Percentiles rank a stretch among this genome's conserved stretches.
phyloP scores from a whole-genome alignment of 345 rosid genomes.

The Draba incana region DNA sequence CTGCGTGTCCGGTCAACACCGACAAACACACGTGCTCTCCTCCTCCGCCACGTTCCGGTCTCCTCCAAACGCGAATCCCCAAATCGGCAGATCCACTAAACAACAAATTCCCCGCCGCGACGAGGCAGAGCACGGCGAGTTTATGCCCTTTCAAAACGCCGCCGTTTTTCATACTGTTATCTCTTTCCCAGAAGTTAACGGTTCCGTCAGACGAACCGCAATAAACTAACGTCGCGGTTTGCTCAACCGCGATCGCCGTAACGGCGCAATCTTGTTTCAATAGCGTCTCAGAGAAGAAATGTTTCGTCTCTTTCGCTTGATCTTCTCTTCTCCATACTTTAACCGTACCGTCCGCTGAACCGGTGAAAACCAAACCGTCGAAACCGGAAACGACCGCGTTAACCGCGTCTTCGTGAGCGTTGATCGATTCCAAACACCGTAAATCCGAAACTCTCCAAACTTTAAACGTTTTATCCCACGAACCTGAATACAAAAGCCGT shows the following conservation, averaged over 20 bases:
- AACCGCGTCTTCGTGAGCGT: slow-evolving; percentile 82
- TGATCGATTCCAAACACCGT: slow-evolving; percentile 73
- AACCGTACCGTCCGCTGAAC: slow-evolving; percentile 84
- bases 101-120: slow-evolving; percentile 67
- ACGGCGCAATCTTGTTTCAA: slow-evolving; percentile 86
- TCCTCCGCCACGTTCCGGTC: slow-evolving; percentile 42
- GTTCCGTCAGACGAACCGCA: slow-evolving; percentile 91
- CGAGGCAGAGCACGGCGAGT: slow-evolving; percentile 70
- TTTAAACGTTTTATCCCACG: slow-evolving; percentile 92
- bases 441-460: slow-evolving; percentile 76
- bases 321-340: slow-evolving; percentile 90
- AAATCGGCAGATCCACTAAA: slow-evolving; percentile 90
- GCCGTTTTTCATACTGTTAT: slow-evolving; percentile 56
- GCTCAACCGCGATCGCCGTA: slow-evolving; percentile 66
- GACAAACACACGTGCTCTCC: slow-evolving; percentile 64
- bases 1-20: slow-evolving; percentile 65
- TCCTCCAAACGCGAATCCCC: slow-evolving; percentile 81
- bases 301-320: slow-evolving; percentile 86
- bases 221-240: slow-evolving; percentile 58
- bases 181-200: slow-evolving; percentile 76
- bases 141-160: slow-evolving; percentile 81
- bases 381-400: slow-evolving; percentile 71
- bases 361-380: slow-evolving; percentile 82
- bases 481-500: slow-evolving; percentile 65
- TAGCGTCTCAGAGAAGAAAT: slow-evolving; percentile 74